A percentile compares a stretch with the other conserved stretches of the same genome.
phyloP scores from a whole-genome alignment of 192 early-diverging fungal species.

The Coemansia sp. region DNA sequence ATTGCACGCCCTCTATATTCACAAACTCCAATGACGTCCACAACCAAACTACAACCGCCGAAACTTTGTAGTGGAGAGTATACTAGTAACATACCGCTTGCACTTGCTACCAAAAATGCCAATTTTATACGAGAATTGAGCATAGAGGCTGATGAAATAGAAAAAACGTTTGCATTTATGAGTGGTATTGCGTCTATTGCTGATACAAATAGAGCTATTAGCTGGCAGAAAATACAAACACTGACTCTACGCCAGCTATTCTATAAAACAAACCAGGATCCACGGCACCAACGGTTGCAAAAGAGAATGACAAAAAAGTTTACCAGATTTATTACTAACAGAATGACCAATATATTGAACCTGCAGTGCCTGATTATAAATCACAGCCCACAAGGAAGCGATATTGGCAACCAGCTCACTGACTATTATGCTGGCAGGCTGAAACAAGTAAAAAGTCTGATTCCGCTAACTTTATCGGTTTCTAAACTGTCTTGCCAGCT shows the following conservation, averaged over 20 bases:
- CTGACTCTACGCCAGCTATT: constrained; percentile 6
- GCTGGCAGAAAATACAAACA: constrained; percentile 6
- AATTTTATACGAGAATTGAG: not conserved
- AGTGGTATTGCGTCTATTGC: not conserved
- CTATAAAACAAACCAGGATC: not conserved
- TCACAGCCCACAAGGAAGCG: not conserved
- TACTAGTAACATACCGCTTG: constrained; percentile 8
- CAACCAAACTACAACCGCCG: not conserved
- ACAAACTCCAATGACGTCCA: not conserved
- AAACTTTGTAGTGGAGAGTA: not conserved
- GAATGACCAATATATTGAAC: not conserved
- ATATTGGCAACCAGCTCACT: constrained; percentile 4
- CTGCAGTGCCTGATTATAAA: constrained; percentile 11
- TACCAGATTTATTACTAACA: not conserved
- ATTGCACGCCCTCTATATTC: not conserved
- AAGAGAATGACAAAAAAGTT: not conserved
- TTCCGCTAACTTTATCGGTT: not conserved
- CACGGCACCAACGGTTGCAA: not conserved
- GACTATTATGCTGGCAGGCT: constrained; percentile 7
- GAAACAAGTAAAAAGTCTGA: constrained; percentile 6
- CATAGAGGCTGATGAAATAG: constrained; percentile 5
- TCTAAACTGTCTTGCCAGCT: not conserved
- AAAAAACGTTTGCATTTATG: not conserved
- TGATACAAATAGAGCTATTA: not conserved
- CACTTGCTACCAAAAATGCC: not conserved